Evolutionary conservation across 2,329 filamentous ascomycete genomes (phyloP).

Genomic region (Proliferodiscus dingleyae): DNA sequence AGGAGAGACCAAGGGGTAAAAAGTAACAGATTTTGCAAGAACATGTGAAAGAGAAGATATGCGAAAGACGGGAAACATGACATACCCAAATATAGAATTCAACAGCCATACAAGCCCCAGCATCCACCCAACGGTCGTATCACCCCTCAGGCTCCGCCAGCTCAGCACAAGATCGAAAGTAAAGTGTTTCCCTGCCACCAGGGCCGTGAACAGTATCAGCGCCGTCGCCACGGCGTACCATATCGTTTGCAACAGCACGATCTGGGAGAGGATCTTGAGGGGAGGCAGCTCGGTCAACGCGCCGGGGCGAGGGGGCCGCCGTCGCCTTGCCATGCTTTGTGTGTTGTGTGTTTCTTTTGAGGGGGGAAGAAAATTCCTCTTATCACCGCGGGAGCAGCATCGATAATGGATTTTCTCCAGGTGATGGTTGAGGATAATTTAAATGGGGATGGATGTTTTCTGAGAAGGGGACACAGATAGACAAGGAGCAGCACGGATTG

Average conservation of each 20-base stretch:
- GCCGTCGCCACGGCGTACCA: conserved; percentile 59
- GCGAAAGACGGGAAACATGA: conserved; percentile 12
- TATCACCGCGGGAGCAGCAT: conserved; percentile 12
- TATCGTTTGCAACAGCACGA: conserved; percentile 56
- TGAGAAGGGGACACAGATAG: background rate
- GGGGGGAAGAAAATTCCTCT: too few species aligned
- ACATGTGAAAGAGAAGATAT: conserved; percentile 9
- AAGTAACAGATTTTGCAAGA: background rate
- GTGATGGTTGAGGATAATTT: too few species aligned
- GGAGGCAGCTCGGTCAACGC: conserved; percentile 63
- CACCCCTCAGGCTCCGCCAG: conserved; percentile 60
- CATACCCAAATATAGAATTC: conserved; percentile 59
- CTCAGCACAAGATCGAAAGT: conserved; percentile 54
- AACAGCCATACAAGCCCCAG: conserved; percentile 63
- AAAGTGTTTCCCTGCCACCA: conserved; percentile 59
- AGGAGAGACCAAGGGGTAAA: background rate
- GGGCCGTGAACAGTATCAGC: conserved; percentile 62
- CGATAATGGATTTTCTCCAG: too few species aligned
- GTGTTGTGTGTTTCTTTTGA: background rate
- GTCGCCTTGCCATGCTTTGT: conserved; percentile 38
- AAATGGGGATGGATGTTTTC: too few species aligned
- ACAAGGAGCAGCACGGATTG: background rate
- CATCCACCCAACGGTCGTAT: conserved; percentile 67
- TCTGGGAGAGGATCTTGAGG: conserved; percentile 62
- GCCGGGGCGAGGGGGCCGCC: conserved; percentile 59